A percentile compares a stretch with the other conserved stretches of the same genome.
Evolutionary conservation across 352 stramenopile genomes (phyloP).

Genomic region (Aphanomyces stellatus): DNA sequence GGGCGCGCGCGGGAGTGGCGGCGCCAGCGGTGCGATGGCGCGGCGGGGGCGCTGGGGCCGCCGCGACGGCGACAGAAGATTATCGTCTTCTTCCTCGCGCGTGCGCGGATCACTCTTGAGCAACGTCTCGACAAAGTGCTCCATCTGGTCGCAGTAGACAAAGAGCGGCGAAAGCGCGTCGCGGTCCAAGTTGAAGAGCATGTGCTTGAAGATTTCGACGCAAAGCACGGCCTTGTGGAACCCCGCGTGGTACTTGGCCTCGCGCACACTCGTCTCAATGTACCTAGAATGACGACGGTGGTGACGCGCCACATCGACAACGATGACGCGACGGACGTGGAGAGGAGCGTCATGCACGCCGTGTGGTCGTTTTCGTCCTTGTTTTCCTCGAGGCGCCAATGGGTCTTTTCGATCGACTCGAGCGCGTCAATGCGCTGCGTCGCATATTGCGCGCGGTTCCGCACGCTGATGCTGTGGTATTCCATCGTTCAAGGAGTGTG

Average conservation of each 20-base stretch:
- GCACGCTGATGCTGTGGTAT: not conserved
- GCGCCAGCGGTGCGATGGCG: not conserved
- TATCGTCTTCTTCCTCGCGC: not conserved
- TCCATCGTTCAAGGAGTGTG: not conserved
- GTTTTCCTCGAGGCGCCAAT: constrained; percentile 10
- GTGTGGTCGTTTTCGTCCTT: not conserved
- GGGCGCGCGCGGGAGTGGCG: not conserved
- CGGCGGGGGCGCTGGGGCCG: not conserved
- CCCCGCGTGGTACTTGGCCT: constrained; percentile 6
- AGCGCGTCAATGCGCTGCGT: constrained; percentile 1
- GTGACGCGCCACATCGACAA: not conserved
- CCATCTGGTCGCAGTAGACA: not conserved
- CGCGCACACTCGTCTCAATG: not conserved
- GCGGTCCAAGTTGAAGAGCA: constrained; percentile 1
- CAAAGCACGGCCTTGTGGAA: constrained; percentile 4
- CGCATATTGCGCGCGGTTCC: not conserved
- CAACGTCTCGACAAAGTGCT: not conserved
- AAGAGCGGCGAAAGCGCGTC: not conserved
- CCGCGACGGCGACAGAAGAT: not conserved
- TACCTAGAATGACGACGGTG: too few species aligned
- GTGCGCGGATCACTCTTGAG: not conserved
- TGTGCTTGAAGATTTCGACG: constrained; percentile 4
- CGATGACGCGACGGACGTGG: not conserved
- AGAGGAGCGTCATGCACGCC: not conserved
- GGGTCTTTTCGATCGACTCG: not conserved